phyloP scores from a whole-genome alignment of 2,329 filamentous ascomycete species.

The Tolypocladium sp. region DNA sequence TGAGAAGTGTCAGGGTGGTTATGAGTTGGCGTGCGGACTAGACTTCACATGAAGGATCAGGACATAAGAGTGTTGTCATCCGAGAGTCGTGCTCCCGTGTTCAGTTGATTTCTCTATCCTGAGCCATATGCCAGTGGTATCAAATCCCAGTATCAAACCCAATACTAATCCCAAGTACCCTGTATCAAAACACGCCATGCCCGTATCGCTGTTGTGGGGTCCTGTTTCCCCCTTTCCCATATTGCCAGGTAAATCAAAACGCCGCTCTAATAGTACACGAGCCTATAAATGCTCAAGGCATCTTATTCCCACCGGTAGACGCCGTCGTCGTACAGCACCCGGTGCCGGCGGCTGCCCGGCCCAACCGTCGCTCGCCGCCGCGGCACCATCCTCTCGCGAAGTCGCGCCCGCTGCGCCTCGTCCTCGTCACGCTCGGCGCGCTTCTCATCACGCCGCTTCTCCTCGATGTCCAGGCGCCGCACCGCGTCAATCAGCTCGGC shows the following conservation, averaged over 20 bases:
- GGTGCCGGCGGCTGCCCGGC: conserved; percentile 23
- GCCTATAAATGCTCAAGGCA: neutral
- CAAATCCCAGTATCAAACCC: neutral
- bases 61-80: neutral
- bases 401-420: conserved; percentile 28
- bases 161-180: neutral
- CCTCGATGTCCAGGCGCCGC: conserved; percentile 21
- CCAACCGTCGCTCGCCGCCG: conserved; percentile 26
- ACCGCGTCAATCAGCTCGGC: conserved; percentile 25
- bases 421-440: conserved; percentile 19
- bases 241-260: neutral
- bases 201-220: neutral
- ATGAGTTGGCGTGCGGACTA: neutral
- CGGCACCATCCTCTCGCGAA: conserved; percentile 31
- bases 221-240: neutral
- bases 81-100: neutral
- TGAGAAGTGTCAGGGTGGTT: too few species aligned
- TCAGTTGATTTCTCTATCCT: neutral
- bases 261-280: neutral
- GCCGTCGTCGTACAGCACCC: conserved; percentile 27
- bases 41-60: neutral
- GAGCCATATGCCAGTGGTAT: neutral
- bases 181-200: neutral
- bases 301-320: conserved; percentile 30
- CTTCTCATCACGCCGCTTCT: conserved; percentile 20